Conservation (phyloP, 2,329 filamentous ascomycete genomes). For the Pseudocercospora crystallina region DNA sequence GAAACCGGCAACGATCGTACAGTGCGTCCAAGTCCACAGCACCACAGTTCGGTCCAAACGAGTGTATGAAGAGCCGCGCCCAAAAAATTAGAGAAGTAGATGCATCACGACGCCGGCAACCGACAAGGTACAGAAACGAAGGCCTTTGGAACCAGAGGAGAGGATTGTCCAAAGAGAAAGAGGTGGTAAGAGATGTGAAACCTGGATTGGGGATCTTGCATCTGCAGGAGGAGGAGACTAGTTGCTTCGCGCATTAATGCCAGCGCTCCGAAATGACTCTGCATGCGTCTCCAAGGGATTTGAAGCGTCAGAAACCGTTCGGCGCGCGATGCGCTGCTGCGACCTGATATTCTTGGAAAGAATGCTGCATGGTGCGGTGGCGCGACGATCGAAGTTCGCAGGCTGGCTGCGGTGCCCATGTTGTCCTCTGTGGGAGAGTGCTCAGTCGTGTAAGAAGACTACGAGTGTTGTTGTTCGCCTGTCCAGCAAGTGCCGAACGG, state of each 20-base stretch:
- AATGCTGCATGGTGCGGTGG: not conserved
- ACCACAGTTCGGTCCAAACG: constrained; percentile 26
- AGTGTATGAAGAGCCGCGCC: constrained; percentile 33
- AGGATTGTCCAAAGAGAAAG: constrained; percentile 21
- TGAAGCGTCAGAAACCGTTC: no score
- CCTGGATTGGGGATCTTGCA: constrained; percentile 23
- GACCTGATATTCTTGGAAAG: not conserved
- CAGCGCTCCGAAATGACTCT: constrained; percentile 16
- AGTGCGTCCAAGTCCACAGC: constrained; percentile 15
- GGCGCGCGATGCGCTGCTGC: not conserved
- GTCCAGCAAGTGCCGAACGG: no score
- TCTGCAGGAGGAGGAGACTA: constrained; percentile 22
- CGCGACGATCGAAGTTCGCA: no score
- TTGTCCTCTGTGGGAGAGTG: no score
- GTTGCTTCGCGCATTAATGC: constrained; percentile 15
- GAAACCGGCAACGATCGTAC: constrained; percentile 25
- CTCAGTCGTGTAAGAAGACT: no score
- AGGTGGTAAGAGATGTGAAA: constrained; percentile 27
- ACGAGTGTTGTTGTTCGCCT: no score
- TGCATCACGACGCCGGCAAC: constrained; percentile 28
- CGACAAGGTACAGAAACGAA: constrained; percentile 22
- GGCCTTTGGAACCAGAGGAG: constrained; percentile 20
- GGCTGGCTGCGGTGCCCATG: no score
- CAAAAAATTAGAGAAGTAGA: constrained; percentile 27
- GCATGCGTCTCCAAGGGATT: no score